Conservation (phyloP, 805 yeast species). For the Torulaspora indica region DNA sequence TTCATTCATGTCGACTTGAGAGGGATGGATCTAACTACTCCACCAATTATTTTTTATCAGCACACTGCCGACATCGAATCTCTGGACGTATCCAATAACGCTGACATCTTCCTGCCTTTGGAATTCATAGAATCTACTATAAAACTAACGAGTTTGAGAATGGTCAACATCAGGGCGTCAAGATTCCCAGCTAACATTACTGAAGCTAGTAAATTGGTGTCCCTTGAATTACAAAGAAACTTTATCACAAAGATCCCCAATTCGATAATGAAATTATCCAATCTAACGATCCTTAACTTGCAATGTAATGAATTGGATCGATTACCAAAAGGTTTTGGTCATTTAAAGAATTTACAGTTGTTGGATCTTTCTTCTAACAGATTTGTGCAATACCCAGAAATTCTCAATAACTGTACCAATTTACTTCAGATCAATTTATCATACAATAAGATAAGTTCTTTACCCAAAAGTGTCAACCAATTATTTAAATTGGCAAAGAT, state of each 20-base stretch:
- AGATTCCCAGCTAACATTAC: conserved; percentile 69
- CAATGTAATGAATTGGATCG: conserved; percentile 68
- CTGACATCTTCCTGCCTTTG: conserved; percentile 74
- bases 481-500: conserved; percentile 61
- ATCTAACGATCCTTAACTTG: conserved; percentile 56
- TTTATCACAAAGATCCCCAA: conserved; percentile 60
- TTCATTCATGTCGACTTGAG: conserved; percentile 69
- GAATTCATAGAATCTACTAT: conserved; percentile 82
- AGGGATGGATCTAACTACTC: conserved; percentile 70
- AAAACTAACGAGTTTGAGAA: conserved; percentile 61
- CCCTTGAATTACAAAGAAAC: conserved; percentile 73
- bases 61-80: conserved; percentile 76
- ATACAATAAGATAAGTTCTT: conserved; percentile 59
- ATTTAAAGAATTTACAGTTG: conserved; percentile 48
- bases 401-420: conserved; percentile 53
- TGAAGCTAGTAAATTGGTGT: conserved; percentile 60
- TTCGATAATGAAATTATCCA: conserved; percentile 48
- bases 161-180: conserved; percentile 67
- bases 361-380: conserved; percentile 79
- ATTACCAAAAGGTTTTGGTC: conserved; percentile 59
- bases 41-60: conserved; percentile 77
- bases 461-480: conserved; percentile 60
- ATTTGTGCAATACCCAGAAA: conserved; percentile 58
- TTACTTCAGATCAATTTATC: conserved; percentile 72
- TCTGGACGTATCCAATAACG: conserved; percentile 80